Base-by-base conservation (phyloP, 495 filamentous ascomycete genomes). In the Chaetomium cochliodes region DNA sequence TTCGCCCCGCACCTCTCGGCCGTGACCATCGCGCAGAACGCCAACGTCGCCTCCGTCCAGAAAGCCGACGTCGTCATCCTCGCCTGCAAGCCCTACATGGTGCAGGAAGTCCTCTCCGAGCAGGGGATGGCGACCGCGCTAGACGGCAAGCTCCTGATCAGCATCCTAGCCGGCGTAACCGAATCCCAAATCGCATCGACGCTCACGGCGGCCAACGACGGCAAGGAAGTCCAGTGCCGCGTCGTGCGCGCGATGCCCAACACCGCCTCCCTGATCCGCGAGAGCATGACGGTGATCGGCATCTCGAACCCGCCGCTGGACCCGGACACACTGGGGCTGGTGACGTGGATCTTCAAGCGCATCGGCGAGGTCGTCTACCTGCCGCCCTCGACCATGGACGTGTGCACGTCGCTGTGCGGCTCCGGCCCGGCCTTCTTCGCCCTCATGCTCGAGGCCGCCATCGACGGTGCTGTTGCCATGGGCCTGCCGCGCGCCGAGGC, bases 241-340 rank as follows among this genome's bases (percentile, higher is more conserved):
- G 77, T 93, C 46, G 86, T 94, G 11, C 78, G 92, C 22, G 90
- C 86, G 3, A 90, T 94, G 84, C 90, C 91, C 39, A 96, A 93
- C 76, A 92, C 91, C 0, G 81, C 81, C 0, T 81, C 82, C 28
- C 79, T 88, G 50, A 87, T 94, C 25, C 77, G 89, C 15, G 88
- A 93, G 72, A 85, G 82, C 62, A 94, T 93, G 90, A 92, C 90
- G 3, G 90, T 93, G 11, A 88, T 96, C 62, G 78, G 75, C 16
- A 87, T 81, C 4, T 81, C 86, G 5, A 78, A 71, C 5, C 86
- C 88, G 1, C 82, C 88, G 16, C 68, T 86, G 5, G 78, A 86
- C 2, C 68, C 77, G 1, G 73, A 81, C 25, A 80, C 81, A 16
- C 70, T 74, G 5, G 75, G 67, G n/a, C 76, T 94, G 0, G 80